These are phyloP conservation scores for Cryptococcus sp. DNA, from an alignment of 1,284 basidiomycete genomes.

Conservation along the genomic window DNA sequence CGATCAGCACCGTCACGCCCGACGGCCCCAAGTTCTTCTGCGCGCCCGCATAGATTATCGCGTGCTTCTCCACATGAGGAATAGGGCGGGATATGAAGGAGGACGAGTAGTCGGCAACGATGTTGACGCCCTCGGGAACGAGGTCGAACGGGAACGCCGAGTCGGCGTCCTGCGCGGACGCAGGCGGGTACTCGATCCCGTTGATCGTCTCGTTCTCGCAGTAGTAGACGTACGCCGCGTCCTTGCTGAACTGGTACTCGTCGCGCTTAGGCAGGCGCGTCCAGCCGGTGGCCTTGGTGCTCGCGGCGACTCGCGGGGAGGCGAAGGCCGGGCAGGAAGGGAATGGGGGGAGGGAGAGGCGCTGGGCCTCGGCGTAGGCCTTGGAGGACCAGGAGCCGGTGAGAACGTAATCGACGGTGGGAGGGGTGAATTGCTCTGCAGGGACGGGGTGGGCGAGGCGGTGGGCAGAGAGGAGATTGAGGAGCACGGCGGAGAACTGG, in stretches of 20 bases:
- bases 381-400: constrained; percentile 90
- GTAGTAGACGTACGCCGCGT: constrained; percentile 89
- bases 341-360: constrained; percentile 55
- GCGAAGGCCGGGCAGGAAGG: constrained; percentile 48
- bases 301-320: constrained; percentile 64
- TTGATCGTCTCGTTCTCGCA: constrained; percentile 99
- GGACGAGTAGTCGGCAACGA: constrained; percentile 94
- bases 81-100: constrained; percentile 98
- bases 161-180: constrained; percentile 53
- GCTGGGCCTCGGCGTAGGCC: constrained; percentile 73
- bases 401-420: constrained; percentile 74
- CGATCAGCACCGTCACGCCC: constrained; percentile 88
- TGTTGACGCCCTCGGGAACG: constrained; percentile 66
- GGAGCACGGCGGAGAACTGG: constrained; percentile 83
- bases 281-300: constrained; percentile 67
- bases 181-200: constrained; percentile 81
- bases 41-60: constrained; percentile 94
- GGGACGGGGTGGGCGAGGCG: constrained; percentile 59
- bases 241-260: constrained; percentile 69
- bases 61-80: constrained; percentile 78
- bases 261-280: constrained; percentile 72
- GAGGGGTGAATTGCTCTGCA: constrained; percentile 36
- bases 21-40: constrained; percentile 99
- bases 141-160: constrained; percentile 80
- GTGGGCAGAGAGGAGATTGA: constrained; percentile 67